Base-by-base conservation (phyloP, 106 monocot genomes). In the Allium fistulosum region DNA sequence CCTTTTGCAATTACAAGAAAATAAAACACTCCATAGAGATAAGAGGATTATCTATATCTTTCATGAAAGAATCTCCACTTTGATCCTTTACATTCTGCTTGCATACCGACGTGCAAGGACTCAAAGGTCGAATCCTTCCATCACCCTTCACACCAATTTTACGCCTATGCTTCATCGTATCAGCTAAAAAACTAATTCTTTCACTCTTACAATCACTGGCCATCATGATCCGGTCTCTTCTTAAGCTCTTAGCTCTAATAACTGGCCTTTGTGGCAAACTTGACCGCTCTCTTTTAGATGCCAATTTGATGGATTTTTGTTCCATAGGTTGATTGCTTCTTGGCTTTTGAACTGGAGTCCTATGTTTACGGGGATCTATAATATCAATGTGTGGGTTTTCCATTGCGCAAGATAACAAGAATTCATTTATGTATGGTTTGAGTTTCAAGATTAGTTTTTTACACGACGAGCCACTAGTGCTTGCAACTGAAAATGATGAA, bases 21-120 rank as follows among this genome's bases (percentile, higher is more conserved):
- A 83, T 83, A 49, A 83, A 83, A 69, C 83, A 83, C 57, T 83
- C 83, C 76, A 84, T 65, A 15, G 69, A 57, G 50, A 83, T 69
- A 2, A 79, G 72, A 72, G 79, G 75, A 46, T 75, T 75, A 16
- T 75, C 62, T n/a, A 83, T 49, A 53, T 77, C 73, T 65, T 81
- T 77, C 49, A 55, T 51, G 10, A 45, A 49, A 69, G 67, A 16
- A 67, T 1, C 26, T 17, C 17, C 46, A 7, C n/a, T 13, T 12
- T 11, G 15, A 17, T 65, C 48, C 11, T 67, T 14, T 12, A 51
- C 51, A 57, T 7, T 11, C 16, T 9, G 57, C 57, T 26, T 15
- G 28, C 22, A 50, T 22, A 52, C 9, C 18, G 17, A n/a, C 2
- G 49, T 51, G 26, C 62, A 45, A 53, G 51, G 14, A 17, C 52